A percentile compares a stretch with the other conserved stretches of the same genome.
Evolutionary conservation across 1,139 yeast genomes (phyloP).

Genomic region (Suhomyces ambrosiae): DNA sequence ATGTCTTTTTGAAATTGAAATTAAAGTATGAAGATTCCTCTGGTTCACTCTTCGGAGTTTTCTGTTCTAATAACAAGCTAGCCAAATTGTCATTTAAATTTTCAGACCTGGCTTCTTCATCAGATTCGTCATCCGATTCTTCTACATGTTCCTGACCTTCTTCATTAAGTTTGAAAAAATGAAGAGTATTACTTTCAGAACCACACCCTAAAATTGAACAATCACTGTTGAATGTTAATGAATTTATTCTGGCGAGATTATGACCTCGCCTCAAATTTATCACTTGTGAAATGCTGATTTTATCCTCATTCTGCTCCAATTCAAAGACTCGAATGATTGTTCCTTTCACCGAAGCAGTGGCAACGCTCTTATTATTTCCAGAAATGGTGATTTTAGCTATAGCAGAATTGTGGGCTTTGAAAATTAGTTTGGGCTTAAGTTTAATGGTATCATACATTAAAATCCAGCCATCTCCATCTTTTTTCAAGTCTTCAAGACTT

Average conservation of each 20-base stretch:
- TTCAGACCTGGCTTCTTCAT: slow-evolving; percentile 25
- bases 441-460: slow-evolving; percentile 62
- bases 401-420: slow-evolving; percentile 60
- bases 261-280: slow-evolving; percentile 72
- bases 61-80: slow-evolving; percentile 37
- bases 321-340: slow-evolving; percentile 63
- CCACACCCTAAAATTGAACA: slow-evolving; percentile 61
- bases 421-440: slow-evolving; percentile 54
- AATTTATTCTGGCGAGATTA: slow-evolving; percentile 56
- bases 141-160: slow-evolving; percentile 10
- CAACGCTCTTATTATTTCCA: slow-evolving; percentile 54
- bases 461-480: slow-evolving; percentile 42
- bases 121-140: slow-evolving; percentile 10
- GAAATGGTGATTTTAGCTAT: slow-evolving; percentile 52
- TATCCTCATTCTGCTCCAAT: slow-evolving; percentile 18
- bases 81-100: slow-evolving; percentile 49
- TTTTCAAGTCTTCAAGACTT: slow-evolving; percentile 29
- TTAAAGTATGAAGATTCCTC: slow-evolving; percentile 21
- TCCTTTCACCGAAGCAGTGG: slow-evolving; percentile 73
- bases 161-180: slow-evolving; percentile 53
- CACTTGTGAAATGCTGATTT: slow-evolving; percentile 29
- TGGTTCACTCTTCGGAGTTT: slow-evolving; percentile 20
- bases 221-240: slow-evolving; percentile 55
- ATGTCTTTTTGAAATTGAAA: slow-evolving; percentile 22
- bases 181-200: slow-evolving; percentile 69